Conservation (phyloP, 805 yeast species). For the Barnettozyma californica region DNA sequence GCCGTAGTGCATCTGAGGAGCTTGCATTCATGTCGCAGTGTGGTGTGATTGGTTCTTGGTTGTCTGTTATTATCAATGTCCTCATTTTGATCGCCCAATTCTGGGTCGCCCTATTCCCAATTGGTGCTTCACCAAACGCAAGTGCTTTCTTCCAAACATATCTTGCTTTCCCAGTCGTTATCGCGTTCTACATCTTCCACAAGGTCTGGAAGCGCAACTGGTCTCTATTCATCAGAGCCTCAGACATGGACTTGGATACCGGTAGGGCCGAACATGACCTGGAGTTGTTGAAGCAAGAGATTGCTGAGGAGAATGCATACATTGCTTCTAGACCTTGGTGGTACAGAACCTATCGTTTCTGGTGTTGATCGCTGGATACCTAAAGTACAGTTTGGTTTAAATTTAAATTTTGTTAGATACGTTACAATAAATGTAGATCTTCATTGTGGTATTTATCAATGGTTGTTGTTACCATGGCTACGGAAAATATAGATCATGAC, state of each 20-base stretch:
- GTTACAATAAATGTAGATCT: neutral
- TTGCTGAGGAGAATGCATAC: slow-evolving; percentile 51
- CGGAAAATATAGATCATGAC: neutral
- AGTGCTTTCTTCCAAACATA: slow-evolving; percentile 32
- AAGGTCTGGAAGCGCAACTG: slow-evolving; percentile 39
- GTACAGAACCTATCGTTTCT: slow-evolving; percentile 46
- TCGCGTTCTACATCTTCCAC: slow-evolving; percentile 34
- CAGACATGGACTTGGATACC: slow-evolving; percentile 52
- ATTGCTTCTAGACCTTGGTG: slow-evolving; percentile 40
- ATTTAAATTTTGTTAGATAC: neutral
- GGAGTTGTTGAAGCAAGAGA: slow-evolving; percentile 50
- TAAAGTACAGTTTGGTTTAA: neutral
- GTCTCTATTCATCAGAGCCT: slow-evolving; percentile 35
- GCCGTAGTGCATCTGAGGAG: slow-evolving; percentile 59
- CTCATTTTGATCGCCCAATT: slow-evolving; percentile 71
- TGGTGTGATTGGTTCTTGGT: slow-evolving; percentile 63
- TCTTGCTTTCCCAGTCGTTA: slow-evolving; percentile 37
- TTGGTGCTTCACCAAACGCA: slow-evolving; percentile 27
- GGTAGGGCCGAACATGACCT: slow-evolving; percentile 61
- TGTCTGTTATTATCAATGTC: slow-evolving; percentile 53
- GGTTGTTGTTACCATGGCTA: neutral
- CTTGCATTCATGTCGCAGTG: slow-evolving; percentile 63
- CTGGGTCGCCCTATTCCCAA: slow-evolving; percentile 55
- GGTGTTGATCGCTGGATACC: slow-evolving; percentile 32
- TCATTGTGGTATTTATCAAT: too few relatives aligned